Evolutionary conservation across 148 eudicot species (phyloP).

Genomic region (Hydrangea macrophylla): DNA sequence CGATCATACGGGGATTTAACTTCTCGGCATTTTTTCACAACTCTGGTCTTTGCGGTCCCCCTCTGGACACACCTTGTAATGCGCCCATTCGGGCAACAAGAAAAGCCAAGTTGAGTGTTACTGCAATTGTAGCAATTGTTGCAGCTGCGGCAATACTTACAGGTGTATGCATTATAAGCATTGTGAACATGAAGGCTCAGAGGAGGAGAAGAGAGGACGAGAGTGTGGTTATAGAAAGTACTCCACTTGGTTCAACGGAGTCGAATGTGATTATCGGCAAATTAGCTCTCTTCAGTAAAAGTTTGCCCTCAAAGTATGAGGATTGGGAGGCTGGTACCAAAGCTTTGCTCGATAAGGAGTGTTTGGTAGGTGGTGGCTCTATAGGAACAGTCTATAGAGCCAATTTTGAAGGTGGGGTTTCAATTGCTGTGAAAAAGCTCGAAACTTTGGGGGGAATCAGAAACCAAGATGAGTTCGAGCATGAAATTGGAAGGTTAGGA

Average conservation of each 20-base stretch:
- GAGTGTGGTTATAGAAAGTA: conserved; percentile 52
- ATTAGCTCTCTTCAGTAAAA: conserved; percentile 87
- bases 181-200: conserved; percentile 70
- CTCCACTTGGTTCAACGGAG: conserved; percentile 68
- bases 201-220: conserved; percentile 41
- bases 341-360: conserved; percentile 83
- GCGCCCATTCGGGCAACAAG: conserved; percentile 26
- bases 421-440: conserved; percentile 85
- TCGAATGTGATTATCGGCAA: conserved; percentile 78
- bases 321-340: conserved; percentile 94
- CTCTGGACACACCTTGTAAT: conserved; percentile 38
- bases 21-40: conserved; percentile 68
- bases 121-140: conserved; percentile 81
- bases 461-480: conserved; percentile 90
- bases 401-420: conserved; percentile 72
- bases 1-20: conserved; percentile 57
- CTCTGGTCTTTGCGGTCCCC: conserved; percentile 64
- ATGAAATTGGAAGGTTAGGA: conserved; percentile 78
- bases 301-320: conserved; percentile 85
- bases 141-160: conserved; percentile 75
- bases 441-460: conserved; percentile 74
- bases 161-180: conserved; percentile 75
- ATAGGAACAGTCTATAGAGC: conserved; percentile 79
- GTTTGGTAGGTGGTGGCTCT: conserved; percentile 72
- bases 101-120: conserved; percentile 61